Percentiles rank a stretch among this genome's conserved stretches.
phyloP scores from a whole-genome alignment of 176 grass and related monocot species.

The Coix lacrymajobi region DNA sequence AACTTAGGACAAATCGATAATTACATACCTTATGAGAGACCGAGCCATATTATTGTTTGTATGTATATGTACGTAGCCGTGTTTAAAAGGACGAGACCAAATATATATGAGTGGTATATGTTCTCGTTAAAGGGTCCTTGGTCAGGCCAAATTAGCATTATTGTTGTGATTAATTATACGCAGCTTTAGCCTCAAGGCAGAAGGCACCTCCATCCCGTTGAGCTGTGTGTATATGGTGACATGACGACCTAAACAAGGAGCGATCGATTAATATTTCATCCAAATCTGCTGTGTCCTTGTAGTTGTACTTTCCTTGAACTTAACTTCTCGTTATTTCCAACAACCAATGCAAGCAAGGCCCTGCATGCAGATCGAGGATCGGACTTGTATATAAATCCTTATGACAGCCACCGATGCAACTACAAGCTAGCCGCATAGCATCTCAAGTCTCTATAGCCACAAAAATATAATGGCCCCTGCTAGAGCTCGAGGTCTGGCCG shows the following conservation, averaged over 20 bases:
- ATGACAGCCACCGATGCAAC: too few relatives aligned
- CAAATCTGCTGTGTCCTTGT: not conserved
- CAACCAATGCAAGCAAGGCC: not conserved
- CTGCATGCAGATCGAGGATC: not conserved
- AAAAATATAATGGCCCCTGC: not conserved
- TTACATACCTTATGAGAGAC: too few relatives aligned
- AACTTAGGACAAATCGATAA: too few relatives aligned
- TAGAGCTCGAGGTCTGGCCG: not conserved
- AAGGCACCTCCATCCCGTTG: not conserved
- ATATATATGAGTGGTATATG: not conserved
- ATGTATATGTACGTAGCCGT: too few relatives aligned
- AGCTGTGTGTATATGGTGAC: not conserved
- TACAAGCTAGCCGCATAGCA: not conserved
- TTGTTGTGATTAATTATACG: not conserved
- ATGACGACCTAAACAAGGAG: not conserved
- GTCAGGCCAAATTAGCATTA: not conserved
- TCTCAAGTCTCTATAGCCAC: not conserved
- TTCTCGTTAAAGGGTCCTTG: too few relatives aligned
- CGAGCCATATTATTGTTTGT: too few relatives aligned
- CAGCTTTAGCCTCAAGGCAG: not conserved
- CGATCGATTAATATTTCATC: not conserved
- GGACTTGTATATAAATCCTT: not conserved
- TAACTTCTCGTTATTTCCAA: not conserved
- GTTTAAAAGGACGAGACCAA: not conserved
- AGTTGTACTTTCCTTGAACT: not conserved